Base-by-base conservation (phyloP, 2,329 filamentous ascomycete species). In the Phoma sp. region DNA sequence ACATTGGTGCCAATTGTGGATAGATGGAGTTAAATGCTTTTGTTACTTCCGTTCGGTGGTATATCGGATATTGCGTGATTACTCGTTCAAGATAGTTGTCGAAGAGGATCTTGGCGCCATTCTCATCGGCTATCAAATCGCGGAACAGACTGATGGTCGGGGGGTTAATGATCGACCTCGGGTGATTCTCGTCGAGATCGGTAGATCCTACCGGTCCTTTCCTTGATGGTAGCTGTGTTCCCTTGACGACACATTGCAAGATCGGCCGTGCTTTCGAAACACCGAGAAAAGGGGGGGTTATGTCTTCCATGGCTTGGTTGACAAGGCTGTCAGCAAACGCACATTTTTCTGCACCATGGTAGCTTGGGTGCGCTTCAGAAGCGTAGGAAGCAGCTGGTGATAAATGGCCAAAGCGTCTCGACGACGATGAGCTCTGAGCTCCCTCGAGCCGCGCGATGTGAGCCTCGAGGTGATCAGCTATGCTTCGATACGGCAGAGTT, bases 61-160 rank as follows among this genome's bases (percentile, higher is more conserved):
- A 74, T 25, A 74, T 74, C n/a, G 72, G 72, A 49, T 73, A 73
- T 49, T 73, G 71, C 5, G 71, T 70, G 45, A 74, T 71, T 43
- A 74, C 62, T 17, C 68, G 66, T 34, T 72, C 66, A 17, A 72
- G 54, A 45, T 73, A 74, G 47, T 68, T 72, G 29, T 67, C 59
- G 43, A 74, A 64, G 7, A 74, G 57, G 33, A 67, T 68, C 28
- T 61, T 65, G 34, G 72, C 72, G 7, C 66, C 69, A 15, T 71
- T 66, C 45, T 63, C 59, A 29, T 71, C 66, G 21, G 72, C 68
- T 33, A 64, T 65, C 23, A 71, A 56, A 21, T 73, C 56, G 11
- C 61, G 61, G 33, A 66, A 65, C 2, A 64, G 52, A 6, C 54
- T 66, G 7, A 60, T 65, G 20, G 66, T 60, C 7, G 69, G 67